Base-by-base conservation (phyloP, 176 grass and related monocot genomes). In the Luzula sylvatica region DNA sequence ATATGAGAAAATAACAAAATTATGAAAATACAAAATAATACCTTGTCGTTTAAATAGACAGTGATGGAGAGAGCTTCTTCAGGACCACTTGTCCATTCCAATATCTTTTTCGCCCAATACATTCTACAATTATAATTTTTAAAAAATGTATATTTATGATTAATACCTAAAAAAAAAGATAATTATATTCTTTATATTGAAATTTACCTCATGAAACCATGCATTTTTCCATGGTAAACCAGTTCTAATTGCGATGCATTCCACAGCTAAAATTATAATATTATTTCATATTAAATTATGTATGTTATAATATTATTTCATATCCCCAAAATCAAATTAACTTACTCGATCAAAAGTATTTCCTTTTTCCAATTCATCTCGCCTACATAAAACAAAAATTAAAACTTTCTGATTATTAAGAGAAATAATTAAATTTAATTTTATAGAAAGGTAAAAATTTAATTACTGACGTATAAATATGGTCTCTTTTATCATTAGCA, bases 91-190 rank as follows among this genome's bases (percentile, higher is more conserved):
- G 89, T 95, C 89, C 89, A 95, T 63, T 95, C 89, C 52, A 95
- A 56, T 74, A 88, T 88, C 27, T 95, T 95, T 69, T 95, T 95
- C 4, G 83, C 89, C 89, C 89, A 95, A 70, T 88, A 95, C 89
- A 95, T 95, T 60, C 89, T 95, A 66, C 53, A 57, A 59, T 65
- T 15, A 65, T 29, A 22, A 63, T 16, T 27, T 17, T 46, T 48
- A 32, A 25, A 17, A 50, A 68, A n/a, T n/a, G n/a, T 3, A 20
- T 23, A 19, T 21, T 5, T 40, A 18, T 11, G 38, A 57, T 8
- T 25, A 18, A 11, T 7, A 2, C 18, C 16, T 39, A 52, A 52
- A 52, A 50, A 55, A 50, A 14, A 18, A 20, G 20, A 27, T 17
- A 8, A 52, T 40, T 39, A 27, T 24, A 40, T 15, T 17, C 8